These are phyloP conservation scores for Botrytis fabae DNA, from an alignment of 2,329 filamentous ascomycete genomes.

Conservation along the genomic window DNA sequence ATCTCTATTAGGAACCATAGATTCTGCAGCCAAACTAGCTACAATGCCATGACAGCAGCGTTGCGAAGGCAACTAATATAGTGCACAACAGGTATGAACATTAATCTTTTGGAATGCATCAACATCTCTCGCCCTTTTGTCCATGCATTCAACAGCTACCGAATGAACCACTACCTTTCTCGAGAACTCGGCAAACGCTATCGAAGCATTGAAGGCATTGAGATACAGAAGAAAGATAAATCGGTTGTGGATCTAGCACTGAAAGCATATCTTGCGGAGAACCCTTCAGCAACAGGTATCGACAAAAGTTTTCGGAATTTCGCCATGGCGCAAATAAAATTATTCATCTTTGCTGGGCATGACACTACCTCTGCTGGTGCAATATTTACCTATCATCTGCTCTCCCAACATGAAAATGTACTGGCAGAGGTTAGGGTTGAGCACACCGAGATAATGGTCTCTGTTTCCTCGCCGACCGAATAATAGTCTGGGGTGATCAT, in stretches of 20 bases:
- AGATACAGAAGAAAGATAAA: neutral
- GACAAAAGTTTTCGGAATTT: conserved; percentile 6
- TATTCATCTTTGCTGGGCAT: conserved; percentile 35
- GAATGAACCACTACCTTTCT: conserved; percentile 12
- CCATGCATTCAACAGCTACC: neutral
- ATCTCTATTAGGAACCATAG: neutral
- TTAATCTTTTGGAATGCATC: conserved; percentile 13
- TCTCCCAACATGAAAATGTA: conserved; percentile 26
- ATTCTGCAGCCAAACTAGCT: neutral
- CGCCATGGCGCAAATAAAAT: conserved; percentile 11
- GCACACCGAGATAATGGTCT: conserved; percentile 25
- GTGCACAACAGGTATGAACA: conserved; percentile 1
- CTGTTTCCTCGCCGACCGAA: neutral
- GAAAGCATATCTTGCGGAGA: conserved; percentile 11
- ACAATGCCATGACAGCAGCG: conserved; percentile 9
- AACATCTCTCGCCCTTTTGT: conserved; percentile 12
- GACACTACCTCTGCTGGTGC: conserved; percentile 30
- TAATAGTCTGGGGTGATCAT: conserved; percentile 12
- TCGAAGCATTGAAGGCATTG: neutral
- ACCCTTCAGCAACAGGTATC: neutral
- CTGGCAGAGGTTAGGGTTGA: conserved; percentile 28
- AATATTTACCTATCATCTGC: conserved; percentile 26
- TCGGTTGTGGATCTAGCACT: conserved; percentile 12
- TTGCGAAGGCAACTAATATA: neutral
- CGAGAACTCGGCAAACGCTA: neutral